Evolutionary conservation across 495 filamentous ascomycete genomes (phyloP).

Genomic region (Lepidopterella palustris): DNA sequence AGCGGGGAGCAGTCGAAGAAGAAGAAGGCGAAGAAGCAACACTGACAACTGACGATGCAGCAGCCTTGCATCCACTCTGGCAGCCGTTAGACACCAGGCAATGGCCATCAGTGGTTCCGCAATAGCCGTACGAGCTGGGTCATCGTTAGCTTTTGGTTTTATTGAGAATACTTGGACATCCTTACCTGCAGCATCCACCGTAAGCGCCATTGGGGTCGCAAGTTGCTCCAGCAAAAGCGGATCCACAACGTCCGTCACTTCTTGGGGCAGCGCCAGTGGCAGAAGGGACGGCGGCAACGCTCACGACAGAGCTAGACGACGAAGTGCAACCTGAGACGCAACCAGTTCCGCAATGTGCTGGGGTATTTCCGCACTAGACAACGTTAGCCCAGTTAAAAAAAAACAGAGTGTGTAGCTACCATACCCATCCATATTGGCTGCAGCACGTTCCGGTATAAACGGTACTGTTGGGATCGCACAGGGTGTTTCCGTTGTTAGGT

Average conservation of each 20-base stretch:
- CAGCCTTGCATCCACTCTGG: constrained; percentile 23
- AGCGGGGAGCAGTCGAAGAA: constrained; percentile 3
- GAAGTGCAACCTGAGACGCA: constrained; percentile 34
- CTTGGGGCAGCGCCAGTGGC: constrained; percentile 23
- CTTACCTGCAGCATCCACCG: constrained; percentile 30
- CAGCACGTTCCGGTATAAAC: constrained; percentile 30
- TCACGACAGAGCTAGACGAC: constrained; percentile 9
- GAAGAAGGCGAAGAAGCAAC: background rate
- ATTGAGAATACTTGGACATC: background rate
- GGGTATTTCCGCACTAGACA: constrained; percentile 31
- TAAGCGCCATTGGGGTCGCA: constrained; percentile 33
- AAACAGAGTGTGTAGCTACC: background rate
- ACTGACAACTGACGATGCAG: background rate
- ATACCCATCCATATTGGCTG: constrained; percentile 34
- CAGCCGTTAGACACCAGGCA: constrained; percentile 25
- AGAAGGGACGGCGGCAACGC: background rate
- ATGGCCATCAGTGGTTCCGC: constrained; percentile 27
- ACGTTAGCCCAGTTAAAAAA: background rate
- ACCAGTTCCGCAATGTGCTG: constrained; percentile 37
- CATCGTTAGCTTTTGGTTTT: background rate
- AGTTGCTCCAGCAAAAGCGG: constrained; percentile 27
- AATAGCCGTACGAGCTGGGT: constrained; percentile 22
- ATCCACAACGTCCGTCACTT: constrained; percentile 35
- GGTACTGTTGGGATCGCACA: constrained; percentile 34
- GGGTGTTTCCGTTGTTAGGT: constrained; percentile 27